Percentiles rank a stretch among this genome's conserved stretches.
phyloP scores from a whole-genome alignment of 192 early-diverging fungal genomes.

The Backusella psychrophila region DNA sequence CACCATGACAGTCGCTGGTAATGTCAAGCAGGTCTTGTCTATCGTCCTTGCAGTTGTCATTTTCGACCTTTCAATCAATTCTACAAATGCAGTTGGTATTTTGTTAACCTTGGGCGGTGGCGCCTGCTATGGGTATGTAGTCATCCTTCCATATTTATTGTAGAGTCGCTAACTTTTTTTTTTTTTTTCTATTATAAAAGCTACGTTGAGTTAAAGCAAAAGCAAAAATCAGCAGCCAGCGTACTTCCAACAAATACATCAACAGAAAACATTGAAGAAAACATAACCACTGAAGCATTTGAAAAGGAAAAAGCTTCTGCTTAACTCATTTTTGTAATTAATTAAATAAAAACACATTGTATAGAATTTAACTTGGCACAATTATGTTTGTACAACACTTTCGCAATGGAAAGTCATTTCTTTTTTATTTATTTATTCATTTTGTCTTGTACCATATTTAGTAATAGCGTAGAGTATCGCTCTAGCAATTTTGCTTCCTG shows the following conservation, averaged over 20 bases:
- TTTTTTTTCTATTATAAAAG: background rate
- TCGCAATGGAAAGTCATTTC: background rate
- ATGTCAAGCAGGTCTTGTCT: conserved; percentile 76
- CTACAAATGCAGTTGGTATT: conserved; percentile 59
- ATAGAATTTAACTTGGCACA: background rate
- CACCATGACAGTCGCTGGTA: conserved; percentile 63
- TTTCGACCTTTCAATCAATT: conserved; percentile 57
- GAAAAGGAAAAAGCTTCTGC: background rate
- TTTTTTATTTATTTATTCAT: conserved; percentile 1
- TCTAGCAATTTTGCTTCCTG: conserved; percentile 9
- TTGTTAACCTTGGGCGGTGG: conserved; percentile 60
- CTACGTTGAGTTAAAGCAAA: background rate
- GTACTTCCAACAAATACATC: background rate
- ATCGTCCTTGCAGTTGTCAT: conserved; percentile 60
- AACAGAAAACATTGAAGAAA: background rate
- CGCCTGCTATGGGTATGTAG: conserved; percentile 49
- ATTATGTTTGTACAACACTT: background rate
- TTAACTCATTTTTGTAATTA: conserved; percentile 2
- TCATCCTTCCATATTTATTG: background rate
- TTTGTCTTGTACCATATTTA: conserved; percentile 5
- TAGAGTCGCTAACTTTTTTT: background rate
- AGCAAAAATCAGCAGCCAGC: background rate
- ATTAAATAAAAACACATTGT: background rate
- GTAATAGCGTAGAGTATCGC: background rate
- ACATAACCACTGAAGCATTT: background rate